Evolutionary conservation across 2,329 filamentous ascomycete genomes (phyloP), one percentile per base, ranked within the genome.

Genomic region (Colletotrichum sp.): DNA sequence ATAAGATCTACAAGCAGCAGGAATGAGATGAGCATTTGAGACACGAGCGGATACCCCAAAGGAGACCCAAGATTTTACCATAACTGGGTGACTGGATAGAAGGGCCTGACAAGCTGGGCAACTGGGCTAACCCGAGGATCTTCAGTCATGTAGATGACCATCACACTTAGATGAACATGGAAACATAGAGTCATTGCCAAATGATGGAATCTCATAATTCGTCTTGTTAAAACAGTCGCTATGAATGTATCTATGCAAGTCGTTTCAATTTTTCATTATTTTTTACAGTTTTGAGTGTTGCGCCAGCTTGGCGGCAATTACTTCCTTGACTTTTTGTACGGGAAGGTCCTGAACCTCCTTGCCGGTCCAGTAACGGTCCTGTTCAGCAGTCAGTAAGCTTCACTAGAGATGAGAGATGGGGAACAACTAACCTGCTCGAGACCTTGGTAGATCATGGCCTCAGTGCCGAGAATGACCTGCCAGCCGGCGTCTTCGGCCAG

Each of bases 361-460:
- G 0, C 93, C 93, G 0, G 93, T 94, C 94, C 94, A 95, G 77
- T 88, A 88, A 68, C 82, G 85, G 76, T 90, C 88, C 83, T 84
- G 76, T 52, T 65, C 6, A 30, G 6, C 2, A 12, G 39, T 72
- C 36, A 77, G 71, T 44, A 30, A 34, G 13, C 60, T 26, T 16
- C 32, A 44, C 13, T 8, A 30, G 5, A 63, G 30, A 24, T 21
- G 3, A 63, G 30, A 21, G 13, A 21, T 15, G 12, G n/a, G 9
- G 36, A 62, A 2, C 15, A 32, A 74, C 79, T 65, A 26, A 80
- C 83, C 84, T 95, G 94, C 83, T 95, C 94, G 21, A 96, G 83
- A 0, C 94, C 94, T 83, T 96, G 94, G 85, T 92, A 95, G 78
- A 96, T 93, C 87, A 96, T 86, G 0, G 94, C 93, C 86, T 96